Evolutionary conservation across 495 filamentous ascomycete species (phyloP), one percentile per base, ranked within the genome.

Genomic region (Parathielavia appendiculata): DNA sequence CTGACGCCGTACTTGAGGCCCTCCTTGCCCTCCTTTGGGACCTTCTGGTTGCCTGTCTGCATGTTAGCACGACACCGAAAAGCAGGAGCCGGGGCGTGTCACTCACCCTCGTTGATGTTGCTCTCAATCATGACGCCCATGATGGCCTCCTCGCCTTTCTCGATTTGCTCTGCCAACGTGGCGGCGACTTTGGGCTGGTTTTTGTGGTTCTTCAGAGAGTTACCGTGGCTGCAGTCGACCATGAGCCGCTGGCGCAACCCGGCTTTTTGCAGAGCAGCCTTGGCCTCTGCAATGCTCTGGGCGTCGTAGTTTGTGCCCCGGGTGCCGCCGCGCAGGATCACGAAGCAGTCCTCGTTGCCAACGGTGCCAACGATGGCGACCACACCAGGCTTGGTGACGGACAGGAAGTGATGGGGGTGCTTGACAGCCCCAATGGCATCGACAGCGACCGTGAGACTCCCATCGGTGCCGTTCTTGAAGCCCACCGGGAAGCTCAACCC

Each of bases 61-160:
- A 4, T 17, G 61, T 70, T 64, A 56, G 51, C 49, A 53, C 26
- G 52, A 34, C 50, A 34, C 55, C 30, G 57, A 22, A 58, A 41
- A 41, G 32, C 9, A 11, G n/a, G n/a, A n/a, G n/a, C n/a, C 6
- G 16, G 32, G 14, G 19, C 13, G n/a, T 9, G 32, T 8, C 22
- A 63, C 58, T 55, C 71, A 86, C 91, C 93, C 75, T 96, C 93
- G 69, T 91, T 85, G 73, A 99, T 95, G 69, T 97, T 85, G 67
- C 89, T 95, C 77, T 99, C 95, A 66, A 99, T 96, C 93, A 98
- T 98, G 36, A 97, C 91, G 65, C 93, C 93, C 84, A 97, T 92
- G 66, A 98, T 96, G 23, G 77, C 87, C 0, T 81, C 80, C 75
- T 98, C 95, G 38, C 93, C 93, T 41, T 80, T 77, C 23, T 84